Conservation (phyloP, 192 early-diverging fungal species). For the Coemansia pectinata region DNA sequence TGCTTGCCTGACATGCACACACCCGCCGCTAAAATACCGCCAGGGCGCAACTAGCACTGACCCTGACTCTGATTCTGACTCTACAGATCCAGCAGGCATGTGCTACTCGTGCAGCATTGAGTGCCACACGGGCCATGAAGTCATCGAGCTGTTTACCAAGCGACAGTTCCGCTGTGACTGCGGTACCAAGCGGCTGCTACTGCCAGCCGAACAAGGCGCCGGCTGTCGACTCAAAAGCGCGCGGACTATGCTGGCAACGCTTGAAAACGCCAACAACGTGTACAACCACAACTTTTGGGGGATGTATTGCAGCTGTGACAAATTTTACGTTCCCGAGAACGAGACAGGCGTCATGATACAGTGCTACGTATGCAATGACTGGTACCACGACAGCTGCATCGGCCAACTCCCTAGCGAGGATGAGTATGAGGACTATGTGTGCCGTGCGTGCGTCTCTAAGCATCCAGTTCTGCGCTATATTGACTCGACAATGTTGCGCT, state of each 20-base stretch:
- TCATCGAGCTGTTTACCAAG: conserved; percentile 85
- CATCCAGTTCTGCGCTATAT: conserved; percentile 37
- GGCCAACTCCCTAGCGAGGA: conserved; percentile 53
- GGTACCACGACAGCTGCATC: conserved; percentile 77
- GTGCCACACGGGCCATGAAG: conserved; percentile 74
- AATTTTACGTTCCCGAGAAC: conserved; percentile 68
- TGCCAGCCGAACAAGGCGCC: conserved; percentile 1
- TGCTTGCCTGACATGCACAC: conserved; percentile 76
- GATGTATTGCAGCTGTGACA: conserved; percentile 83
- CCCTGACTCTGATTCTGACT: too few relatives aligned
- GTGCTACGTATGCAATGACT: conserved; percentile 87
- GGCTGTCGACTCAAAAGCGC: conserved; percentile 38
- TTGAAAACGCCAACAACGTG: conserved; percentile 65
- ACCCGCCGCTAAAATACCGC: conserved; percentile 27
- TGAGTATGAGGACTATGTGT: conserved; percentile 41
- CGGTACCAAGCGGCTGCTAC: conserved; percentile 59
- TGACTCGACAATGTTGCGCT: conserved; percentile 12
- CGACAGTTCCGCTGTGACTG: conserved; percentile 90
- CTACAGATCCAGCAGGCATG: conserved; percentile 56
- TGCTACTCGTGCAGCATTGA: conserved; percentile 81
- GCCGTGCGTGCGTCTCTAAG: conserved; percentile 33
- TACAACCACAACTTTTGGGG: conserved; percentile 88
- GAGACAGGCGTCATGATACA: conserved; percentile 81
- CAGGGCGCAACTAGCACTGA: neutral
- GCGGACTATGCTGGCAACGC: conserved; percentile 11